These are phyloP conservation scores for Delitschia confertaspora DNA, from an alignment of 495 filamentous ascomycete genomes.

Conservation along the genomic window DNA sequence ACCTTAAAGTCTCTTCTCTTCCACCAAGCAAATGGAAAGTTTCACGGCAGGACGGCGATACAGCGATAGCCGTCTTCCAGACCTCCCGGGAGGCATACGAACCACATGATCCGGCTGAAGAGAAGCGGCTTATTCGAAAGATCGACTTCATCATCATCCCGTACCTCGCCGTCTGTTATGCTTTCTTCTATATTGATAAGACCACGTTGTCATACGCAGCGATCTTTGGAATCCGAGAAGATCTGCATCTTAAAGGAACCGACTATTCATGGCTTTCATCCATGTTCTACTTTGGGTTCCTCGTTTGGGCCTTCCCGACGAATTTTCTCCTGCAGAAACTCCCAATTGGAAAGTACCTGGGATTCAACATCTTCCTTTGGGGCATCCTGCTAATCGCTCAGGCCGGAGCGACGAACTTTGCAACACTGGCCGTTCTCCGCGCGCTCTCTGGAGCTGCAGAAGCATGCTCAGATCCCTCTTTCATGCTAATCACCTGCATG, in stretches of 20 bases:
- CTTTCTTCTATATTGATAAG: too few relatives aligned
- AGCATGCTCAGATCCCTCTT: conserved; percentile 39
- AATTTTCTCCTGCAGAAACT: conserved; percentile 50
- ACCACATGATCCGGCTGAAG: too few relatives aligned
- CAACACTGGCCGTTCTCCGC: conserved; percentile 45
- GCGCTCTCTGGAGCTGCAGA: conserved; percentile 51
- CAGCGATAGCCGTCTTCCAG: too few relatives aligned
- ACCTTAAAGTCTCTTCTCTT: too few relatives aligned
- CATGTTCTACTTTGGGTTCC: conserved; percentile 65
- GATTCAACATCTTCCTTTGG: conserved; percentile 54
- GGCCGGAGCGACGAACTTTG: conserved; percentile 47
- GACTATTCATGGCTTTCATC: conserved; percentile 66
- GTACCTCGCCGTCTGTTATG: too few relatives aligned
- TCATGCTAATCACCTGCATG: conserved; percentile 36
- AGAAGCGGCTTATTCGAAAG: too few relatives aligned
- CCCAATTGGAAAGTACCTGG: conserved; percentile 49
- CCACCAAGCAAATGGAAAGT: too few relatives aligned
- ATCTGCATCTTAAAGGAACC: conserved; percentile 43
- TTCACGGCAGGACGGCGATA: too few relatives aligned
- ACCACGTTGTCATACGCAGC: conserved; percentile 15
- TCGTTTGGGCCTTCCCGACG: conserved; percentile 41
- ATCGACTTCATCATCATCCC: too few relatives aligned
- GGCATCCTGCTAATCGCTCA: conserved; percentile 48
- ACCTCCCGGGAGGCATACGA: too few relatives aligned
- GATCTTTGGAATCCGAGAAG: conserved; percentile 36